A percentile compares a stretch with the other conserved stretches of the same genome.
Evolutionary conservation across 2,329 filamentous ascomycete species (phyloP).

Genomic region (Fulvia fulva): DNA sequence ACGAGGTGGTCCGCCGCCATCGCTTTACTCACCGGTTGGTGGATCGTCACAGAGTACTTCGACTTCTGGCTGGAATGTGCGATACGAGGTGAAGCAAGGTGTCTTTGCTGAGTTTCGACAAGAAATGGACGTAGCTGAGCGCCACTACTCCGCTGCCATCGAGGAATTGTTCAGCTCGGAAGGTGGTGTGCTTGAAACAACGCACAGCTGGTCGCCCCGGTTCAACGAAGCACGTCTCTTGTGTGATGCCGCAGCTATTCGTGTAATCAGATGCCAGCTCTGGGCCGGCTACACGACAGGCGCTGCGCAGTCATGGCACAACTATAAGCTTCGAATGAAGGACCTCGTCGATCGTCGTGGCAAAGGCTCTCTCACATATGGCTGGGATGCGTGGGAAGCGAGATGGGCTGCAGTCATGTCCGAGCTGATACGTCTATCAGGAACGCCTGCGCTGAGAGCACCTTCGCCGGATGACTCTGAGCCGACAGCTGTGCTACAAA

Average conservation of each 20-base stretch:
- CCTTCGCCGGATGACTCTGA: conserved; percentile 9
- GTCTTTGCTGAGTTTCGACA: conserved; percentile 89
- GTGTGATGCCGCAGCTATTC: conserved; percentile 75
- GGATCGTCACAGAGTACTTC: conserved; percentile 85
- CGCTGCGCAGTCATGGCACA: conserved; percentile 75
- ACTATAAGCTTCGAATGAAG: conserved; percentile 68
- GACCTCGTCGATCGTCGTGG: conserved; percentile 79
- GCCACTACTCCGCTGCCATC: conserved; percentile 84
- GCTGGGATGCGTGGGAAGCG: conserved; percentile 91
- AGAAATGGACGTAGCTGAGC: conserved; percentile 81
- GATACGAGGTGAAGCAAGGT: conserved; percentile 91
- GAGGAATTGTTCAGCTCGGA: conserved; percentile 77
- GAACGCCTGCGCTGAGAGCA: conserved; percentile 43
- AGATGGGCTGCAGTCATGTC: conserved; percentile 63
- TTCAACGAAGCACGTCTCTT: conserved; percentile 92
- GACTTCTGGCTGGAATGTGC: conserved; percentile 81
- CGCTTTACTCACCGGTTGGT: conserved; percentile 74
- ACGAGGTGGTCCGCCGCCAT: conserved; percentile 70
- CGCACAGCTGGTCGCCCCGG: conserved; percentile 81
- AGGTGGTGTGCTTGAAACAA: conserved; percentile 69
- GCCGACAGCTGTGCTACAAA: conserved; percentile 12
- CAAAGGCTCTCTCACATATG: conserved; percentile 82
- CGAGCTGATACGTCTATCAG: conserved; percentile 53
- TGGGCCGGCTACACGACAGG: conserved; percentile 75
- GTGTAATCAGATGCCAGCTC: conserved; percentile 75